Percentiles rank a stretch among this genome's conserved stretches.
These are phyloP conservation scores for Candida saitoana DNA, from an alignment of 805 yeast species.

Conservation along the genomic window DNA sequence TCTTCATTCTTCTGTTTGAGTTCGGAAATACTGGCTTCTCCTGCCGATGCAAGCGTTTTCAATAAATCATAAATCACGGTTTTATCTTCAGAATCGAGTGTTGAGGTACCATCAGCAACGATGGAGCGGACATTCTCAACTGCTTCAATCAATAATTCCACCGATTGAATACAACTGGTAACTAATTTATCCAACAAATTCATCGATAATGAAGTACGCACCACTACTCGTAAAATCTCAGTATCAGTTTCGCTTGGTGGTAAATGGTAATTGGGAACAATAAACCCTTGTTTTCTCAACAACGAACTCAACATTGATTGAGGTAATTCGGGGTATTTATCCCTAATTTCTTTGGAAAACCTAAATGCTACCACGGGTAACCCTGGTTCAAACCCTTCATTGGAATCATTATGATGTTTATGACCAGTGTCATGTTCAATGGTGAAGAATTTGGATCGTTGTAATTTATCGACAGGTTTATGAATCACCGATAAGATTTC, in stretches of 20 bases:
- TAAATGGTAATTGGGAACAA: constrained; percentile 83
- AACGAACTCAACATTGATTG: constrained; percentile 70
- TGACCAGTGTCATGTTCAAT: constrained; percentile 7
- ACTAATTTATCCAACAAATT: constrained; percentile 59
- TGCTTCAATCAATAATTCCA: constrained; percentile 50
- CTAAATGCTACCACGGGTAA: constrained; percentile 88
- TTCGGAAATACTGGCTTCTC: constrained; percentile 37
- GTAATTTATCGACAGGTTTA: constrained; percentile 39
- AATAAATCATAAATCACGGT: constrained; percentile 45
- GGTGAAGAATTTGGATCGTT: constrained; percentile 17
- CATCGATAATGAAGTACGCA: constrained; percentile 63
- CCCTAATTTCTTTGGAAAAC: constrained; percentile 54
- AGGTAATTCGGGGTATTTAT: constrained; percentile 73
- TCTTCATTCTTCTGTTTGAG: constrained; percentile 19
- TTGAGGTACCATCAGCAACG: constrained; percentile 9
- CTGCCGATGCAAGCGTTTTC: constrained; percentile 53
- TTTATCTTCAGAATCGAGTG: constrained; percentile 22
- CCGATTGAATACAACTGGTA: constrained; percentile 52
- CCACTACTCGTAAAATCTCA: constrained; percentile 83
- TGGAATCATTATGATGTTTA: constrained; percentile 21
- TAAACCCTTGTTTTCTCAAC: constrained; percentile 78
- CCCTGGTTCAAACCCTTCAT: constrained; percentile 61
- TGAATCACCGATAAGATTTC: constrained; percentile 78
- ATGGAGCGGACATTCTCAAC: constrained; percentile 36
- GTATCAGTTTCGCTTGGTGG: constrained; percentile 54